Evolutionary conservation across 345 rosid genomes (phyloP), one percentile per base, ranked within the genome.

Genomic region (Limnanthes douglasii): DNA sequence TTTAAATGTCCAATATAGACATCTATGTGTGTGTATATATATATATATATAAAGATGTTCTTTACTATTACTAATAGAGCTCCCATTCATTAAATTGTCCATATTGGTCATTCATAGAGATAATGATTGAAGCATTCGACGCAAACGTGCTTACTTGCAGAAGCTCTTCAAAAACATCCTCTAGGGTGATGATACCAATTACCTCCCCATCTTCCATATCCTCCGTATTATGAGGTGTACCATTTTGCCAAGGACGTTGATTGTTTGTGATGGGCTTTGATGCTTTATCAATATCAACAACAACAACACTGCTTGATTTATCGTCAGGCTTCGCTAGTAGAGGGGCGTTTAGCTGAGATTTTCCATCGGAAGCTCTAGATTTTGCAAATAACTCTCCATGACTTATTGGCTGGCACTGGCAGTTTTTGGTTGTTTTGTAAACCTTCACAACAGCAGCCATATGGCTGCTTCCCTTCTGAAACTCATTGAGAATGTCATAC

Each of bases 391-490:
- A 57, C 39, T 65, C 65, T 29, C 54, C 58, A 19, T 33, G 39
- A 21, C 40, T 48, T 16, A 42, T 18, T 11, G 24, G 28, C n/a
- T n/a, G 37, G 2, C 35, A 27, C 31, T 54, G 71, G 15, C 15
- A 35, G 18, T 18, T 34, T 46, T 62, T 57, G 34, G 46, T 44
- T 35, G 41, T 63, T 31, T 45, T 67, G 59, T 68, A 75, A 18
- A 66, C 65, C 57, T 57, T 65, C 39, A 76, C 84, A 20, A 76
- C 93, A 28, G 93, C 93, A 25, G 93, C 93, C 93, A 81, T 73
- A 46, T 81, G 93, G 55, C 86, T 81, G 58, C 83, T 81, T 38
- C 93, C 93, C 60, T 76, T 73, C 57, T 76, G 93, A 64, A 81
- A 81, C 59, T 81, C 83, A 4, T 81, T 81, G 39, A 81, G 78